Evolutionary conservation across 1,139 yeast species (phyloP).

Genomic region (Geotrichum candidum): DNA sequence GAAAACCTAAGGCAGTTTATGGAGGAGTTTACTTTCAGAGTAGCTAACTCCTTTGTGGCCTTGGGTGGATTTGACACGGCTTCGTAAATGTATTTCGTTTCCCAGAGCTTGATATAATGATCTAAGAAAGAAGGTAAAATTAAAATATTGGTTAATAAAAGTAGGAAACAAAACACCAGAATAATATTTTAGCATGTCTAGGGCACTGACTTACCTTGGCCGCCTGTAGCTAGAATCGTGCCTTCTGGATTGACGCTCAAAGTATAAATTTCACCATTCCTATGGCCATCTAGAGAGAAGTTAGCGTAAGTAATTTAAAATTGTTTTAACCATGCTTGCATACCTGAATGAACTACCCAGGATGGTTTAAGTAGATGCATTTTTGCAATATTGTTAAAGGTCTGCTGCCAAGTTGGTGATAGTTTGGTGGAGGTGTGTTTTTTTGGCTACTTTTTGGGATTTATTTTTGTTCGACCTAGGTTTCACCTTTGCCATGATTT

Average conservation of each 20-base stretch:
- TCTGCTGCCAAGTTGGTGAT: background rate
- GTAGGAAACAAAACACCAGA: background rate
- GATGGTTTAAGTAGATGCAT: slow-evolving; percentile 81
- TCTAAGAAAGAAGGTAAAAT: slow-evolving; percentile 38
- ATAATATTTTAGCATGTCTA: background rate
- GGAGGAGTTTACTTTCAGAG: slow-evolving; percentile 54
- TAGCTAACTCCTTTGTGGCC: slow-evolving; percentile 25
- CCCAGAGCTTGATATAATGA: slow-evolving; percentile 91
- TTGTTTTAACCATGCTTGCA: slow-evolving; percentile 24
- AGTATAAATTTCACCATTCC: slow-evolving; percentile 78
- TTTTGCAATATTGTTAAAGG: background rate
- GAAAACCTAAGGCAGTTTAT: slow-evolving; percentile 90
- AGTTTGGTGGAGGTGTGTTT: background rate
- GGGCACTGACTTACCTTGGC: slow-evolving; percentile 41
- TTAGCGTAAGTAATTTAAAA: background rate
- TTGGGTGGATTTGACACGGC: background rate
- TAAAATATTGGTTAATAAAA: background rate
- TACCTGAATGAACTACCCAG: slow-evolving; percentile 72
- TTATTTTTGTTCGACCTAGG: background rate
- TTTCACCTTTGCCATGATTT: background rate
- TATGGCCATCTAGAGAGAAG: slow-evolving; percentile 53
- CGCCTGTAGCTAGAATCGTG: slow-evolving; percentile 83
- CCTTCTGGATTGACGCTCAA: slow-evolving; percentile 79
- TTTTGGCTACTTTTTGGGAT: background rate
- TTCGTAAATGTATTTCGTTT: slow-evolving; percentile 46